Percentiles rank a stretch among this genome's conserved stretches.
Evolutionary conservation across 2,329 filamentous ascomycete genomes (phyloP).

Genomic region (Neurospora sp.): DNA sequence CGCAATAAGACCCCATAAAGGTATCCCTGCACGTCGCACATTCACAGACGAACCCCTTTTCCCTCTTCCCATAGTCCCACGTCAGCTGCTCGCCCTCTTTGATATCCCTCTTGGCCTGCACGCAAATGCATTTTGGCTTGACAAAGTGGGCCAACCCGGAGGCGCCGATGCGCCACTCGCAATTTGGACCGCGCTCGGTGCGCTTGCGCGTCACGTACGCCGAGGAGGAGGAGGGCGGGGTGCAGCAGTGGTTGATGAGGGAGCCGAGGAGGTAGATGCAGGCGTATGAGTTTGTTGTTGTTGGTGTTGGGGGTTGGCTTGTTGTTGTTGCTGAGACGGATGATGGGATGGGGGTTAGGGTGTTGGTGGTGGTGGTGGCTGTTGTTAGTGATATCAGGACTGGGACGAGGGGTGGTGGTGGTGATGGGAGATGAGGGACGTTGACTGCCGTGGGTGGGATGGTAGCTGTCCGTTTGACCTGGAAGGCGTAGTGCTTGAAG

Average conservation of each 20-base stretch:
- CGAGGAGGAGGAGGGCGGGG: not conserved
- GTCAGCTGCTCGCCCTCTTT: conserved; percentile 24
- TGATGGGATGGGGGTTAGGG: not conserved
- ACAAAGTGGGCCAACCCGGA: conserved; percentile 13
- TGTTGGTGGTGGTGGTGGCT: not conserved
- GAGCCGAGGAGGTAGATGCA: conserved; percentile 17
- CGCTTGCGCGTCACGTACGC: not conserved
- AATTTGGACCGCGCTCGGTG: conserved; percentile 17
- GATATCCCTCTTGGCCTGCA: conserved; percentile 21
- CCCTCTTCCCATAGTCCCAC: conserved; percentile 25
- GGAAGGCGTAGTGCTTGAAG: conserved; percentile 16
- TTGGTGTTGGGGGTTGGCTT: not conserved
- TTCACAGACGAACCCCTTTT: conserved; percentile 21
- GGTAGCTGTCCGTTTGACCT: not conserved
- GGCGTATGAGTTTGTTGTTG: conserved; percentile 3
- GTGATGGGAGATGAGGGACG: not conserved
- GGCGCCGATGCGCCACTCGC: conserved; percentile 15
- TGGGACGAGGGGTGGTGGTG: not conserved
- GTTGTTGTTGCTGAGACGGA: not conserved
- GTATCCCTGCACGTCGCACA: conserved; percentile 9
- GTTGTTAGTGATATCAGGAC: not conserved
- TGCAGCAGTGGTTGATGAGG: conserved; percentile 20
- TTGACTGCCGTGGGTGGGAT: not conserved
- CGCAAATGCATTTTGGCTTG: conserved; percentile 11
- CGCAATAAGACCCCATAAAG: conserved; percentile 1